Evolutionary conservation across 192 early-diverging fungal species (phyloP).

Genomic region (Allomyces arbusculus): DNA sequence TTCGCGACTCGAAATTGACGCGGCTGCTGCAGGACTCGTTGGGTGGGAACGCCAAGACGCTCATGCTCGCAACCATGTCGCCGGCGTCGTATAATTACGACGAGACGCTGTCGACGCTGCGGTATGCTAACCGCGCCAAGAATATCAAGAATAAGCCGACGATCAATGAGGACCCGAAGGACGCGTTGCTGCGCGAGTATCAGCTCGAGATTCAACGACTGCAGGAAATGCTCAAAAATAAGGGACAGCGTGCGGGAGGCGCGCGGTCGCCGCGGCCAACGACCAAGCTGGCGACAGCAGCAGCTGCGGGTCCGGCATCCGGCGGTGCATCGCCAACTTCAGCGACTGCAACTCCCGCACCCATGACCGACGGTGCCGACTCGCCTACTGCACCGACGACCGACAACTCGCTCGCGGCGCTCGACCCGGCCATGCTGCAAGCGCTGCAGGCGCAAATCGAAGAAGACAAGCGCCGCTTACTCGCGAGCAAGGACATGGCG

Average conservation of each 20-base stretch:
- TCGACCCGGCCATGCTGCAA: slow-evolving; percentile 29
- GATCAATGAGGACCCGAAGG: slow-evolving; percentile 45
- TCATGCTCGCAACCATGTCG: slow-evolving; percentile 41
- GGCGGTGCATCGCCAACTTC: too few relatives aligned
- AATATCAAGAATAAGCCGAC: slow-evolving; percentile 45
- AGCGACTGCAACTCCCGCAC: too few relatives aligned
- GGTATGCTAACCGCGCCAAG: slow-evolving; percentile 43
- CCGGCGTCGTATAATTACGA: slow-evolving; percentile 41
- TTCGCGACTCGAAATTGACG: slow-evolving; percentile 42
- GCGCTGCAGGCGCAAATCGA: slow-evolving; percentile 32
- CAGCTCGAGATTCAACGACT: slow-evolving; percentile 38
- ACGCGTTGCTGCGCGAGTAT: slow-evolving; percentile 43
- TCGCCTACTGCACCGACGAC: too few relatives aligned
- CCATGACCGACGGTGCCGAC: too few relatives aligned
- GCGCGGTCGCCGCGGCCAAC: slow-evolving; percentile 1
- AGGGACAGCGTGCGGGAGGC: not conserved
- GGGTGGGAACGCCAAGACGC: slow-evolving; percentile 41
- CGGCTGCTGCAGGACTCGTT: slow-evolving; percentile 39
- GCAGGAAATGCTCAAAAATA: slow-evolving; percentile 21
- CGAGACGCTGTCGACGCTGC: slow-evolving; percentile 33
- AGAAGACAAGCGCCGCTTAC: slow-evolving; percentile 21
- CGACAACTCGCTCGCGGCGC: slow-evolving; percentile 7
- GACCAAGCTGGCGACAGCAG: not conserved
- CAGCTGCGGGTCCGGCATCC: too few relatives aligned
- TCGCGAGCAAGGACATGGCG: slow-evolving; percentile 35